Evolutionary conservation across 2,329 filamentous ascomycete genomes (phyloP).

Genomic region (Alternaria gaisen): DNA sequence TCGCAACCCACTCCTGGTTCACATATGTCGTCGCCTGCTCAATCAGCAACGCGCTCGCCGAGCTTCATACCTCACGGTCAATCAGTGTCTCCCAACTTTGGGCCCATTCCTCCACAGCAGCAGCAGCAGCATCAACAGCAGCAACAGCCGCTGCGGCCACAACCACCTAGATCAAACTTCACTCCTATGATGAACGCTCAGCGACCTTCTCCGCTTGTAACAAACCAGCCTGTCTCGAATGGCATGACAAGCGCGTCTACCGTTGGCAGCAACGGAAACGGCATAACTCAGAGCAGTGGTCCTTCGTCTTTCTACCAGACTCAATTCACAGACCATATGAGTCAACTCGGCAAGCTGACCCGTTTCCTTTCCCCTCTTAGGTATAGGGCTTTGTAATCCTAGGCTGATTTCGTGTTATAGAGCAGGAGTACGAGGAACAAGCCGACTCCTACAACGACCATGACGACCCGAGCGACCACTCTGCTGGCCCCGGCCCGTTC

Average conservation of each 20-base stretch:
- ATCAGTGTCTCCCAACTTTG: constrained; percentile 68
- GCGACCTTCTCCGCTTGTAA: constrained; percentile 48
- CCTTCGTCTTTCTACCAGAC: constrained; percentile 76
- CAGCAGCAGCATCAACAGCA: constrained; percentile 26
- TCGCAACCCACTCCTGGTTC: constrained; percentile 84
- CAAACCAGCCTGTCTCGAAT: constrained; percentile 48
- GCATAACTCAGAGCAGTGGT: constrained; percentile 48
- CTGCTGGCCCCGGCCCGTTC: constrained; percentile 73
- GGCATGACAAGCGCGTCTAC: constrained; percentile 49
- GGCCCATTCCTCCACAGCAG: constrained; percentile 58
- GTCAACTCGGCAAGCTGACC: constrained; percentile 88
- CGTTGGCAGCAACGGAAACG: constrained; percentile 47
- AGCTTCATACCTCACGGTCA: constrained; percentile 66
- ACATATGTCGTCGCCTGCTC: constrained; percentile 73
- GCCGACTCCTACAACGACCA: constrained; percentile 84
- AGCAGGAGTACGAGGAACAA: constrained; percentile 96
- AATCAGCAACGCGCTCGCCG: constrained; percentile 66
- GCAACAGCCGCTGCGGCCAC: constrained; percentile 52
- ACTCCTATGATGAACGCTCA: constrained; percentile 54
- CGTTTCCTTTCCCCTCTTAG: constrained; percentile 57
- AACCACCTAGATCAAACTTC: constrained; percentile 59
- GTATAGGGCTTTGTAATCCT: constrained; percentile 71
- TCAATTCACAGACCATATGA: constrained; percentile 92
- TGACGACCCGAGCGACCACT: constrained; percentile 70
- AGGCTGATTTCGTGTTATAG: constrained; percentile 76